A percentile compares a stretch with the other conserved stretches of the same genome.
These are phyloP conservation scores for Roridomyces roridus DNA, from an alignment of 768 basidiomycete species.

Conservation along the genomic window DNA sequence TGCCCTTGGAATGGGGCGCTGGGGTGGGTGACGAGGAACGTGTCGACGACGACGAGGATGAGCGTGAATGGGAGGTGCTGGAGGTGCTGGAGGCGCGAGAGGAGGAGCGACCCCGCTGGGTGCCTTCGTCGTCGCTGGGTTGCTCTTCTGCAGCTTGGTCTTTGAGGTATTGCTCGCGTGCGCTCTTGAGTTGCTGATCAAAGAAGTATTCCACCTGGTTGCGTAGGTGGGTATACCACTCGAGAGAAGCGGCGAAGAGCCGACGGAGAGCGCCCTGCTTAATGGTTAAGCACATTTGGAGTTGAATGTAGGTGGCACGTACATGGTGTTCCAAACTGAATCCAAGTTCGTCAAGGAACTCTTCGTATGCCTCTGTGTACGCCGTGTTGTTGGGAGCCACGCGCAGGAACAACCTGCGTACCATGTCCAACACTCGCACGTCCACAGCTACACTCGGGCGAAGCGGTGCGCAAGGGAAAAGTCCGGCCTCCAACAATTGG, in stretches of 20 bases:
- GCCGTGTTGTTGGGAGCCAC: conserved; percentile 6
- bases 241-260: conserved; percentile 32
- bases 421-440: not conserved
- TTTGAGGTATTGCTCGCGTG: too few species aligned
- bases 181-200: not conserved
- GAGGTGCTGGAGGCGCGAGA: too few species aligned
- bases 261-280: conserved; percentile 27
- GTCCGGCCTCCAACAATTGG: not conserved
- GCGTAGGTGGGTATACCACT: conserved; percentile 31
- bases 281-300: not conserved
- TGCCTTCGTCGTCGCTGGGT: too few species aligned
- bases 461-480: not conserved
- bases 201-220: not conserved
- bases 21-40: not conserved
- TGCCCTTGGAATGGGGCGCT: not conserved
- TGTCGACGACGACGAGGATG: too few species aligned
- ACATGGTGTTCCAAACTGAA: not conserved
- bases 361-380: not conserved
- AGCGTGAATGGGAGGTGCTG: too few species aligned
- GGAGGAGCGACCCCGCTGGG: too few species aligned
- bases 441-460: not conserved
- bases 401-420: not conserved
- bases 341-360: not conserved
- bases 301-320: not conserved
- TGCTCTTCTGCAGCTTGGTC: not conserved